phyloP scores from a whole-genome alignment of 164 flowering plant genomes.

The Liriodendron chinense region DNA sequence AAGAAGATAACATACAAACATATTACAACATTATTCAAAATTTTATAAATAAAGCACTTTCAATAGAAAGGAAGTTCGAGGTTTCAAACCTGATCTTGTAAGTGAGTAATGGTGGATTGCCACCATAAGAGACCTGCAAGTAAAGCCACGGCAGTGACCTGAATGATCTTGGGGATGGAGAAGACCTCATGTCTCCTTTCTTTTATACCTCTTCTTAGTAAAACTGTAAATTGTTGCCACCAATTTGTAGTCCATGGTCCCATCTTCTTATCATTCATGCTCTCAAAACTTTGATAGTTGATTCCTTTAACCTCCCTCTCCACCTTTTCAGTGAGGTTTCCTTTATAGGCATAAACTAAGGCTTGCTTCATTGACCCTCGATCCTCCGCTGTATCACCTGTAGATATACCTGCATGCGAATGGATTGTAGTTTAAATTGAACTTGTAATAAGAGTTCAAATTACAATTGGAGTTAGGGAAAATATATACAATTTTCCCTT shows the following conservation, averaged over 20 bases:
- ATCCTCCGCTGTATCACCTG: conserved; percentile 19
- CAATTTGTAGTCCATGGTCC: conserved; percentile 39
- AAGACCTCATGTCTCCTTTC: conserved; percentile 16
- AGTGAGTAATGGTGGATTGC: conserved; percentile 25
- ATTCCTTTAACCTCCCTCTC: neutral
- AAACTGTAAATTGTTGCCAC: conserved; percentile 16
- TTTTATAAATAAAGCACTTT: neutral
- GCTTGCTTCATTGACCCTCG: conserved; percentile 4
- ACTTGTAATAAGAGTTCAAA: neutral
- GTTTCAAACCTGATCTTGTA: conserved; percentile 28
- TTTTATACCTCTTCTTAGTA: conserved; percentile 10
- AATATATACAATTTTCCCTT: too few relatives aligned
- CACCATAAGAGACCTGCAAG: conserved; percentile 7
- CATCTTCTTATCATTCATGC: conserved; percentile 12
- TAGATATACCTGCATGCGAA: conserved; percentile 24
- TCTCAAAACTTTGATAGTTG: neutral
- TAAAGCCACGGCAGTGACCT: conserved; percentile 9
- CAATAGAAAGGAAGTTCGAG: neutral
- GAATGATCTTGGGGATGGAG: conserved; percentile 6
- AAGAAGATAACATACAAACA: neutral
- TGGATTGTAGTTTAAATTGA: neutral
- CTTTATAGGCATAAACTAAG: neutral
- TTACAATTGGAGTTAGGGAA: too few relatives aligned
- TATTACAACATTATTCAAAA: neutral
- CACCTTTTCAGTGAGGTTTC: neutral